Percentiles rank a stretch among this genome's conserved stretches.
These are phyloP conservation scores for Epichloe scottii DNA, from an alignment of 2,329 filamentous ascomycete genomes.

Conservation along the genomic window DNA sequence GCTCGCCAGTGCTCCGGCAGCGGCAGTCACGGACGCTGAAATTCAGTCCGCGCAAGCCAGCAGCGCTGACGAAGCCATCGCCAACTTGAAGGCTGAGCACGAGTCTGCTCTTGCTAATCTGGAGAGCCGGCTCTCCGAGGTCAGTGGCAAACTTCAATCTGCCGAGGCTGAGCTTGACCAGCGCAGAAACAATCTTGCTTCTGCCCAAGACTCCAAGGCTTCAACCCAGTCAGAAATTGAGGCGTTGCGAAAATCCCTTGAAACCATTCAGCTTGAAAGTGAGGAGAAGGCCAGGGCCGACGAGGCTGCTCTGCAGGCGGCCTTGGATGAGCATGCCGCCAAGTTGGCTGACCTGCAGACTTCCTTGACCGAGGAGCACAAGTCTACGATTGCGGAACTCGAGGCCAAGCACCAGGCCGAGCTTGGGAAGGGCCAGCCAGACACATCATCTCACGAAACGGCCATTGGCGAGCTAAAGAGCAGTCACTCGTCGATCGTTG, in stretches of 20 bases:
- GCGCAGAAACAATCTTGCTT: constrained; percentile 35
- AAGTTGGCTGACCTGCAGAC: constrained; percentile 39
- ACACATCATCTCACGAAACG: constrained; percentile 34
- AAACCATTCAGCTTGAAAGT: constrained; percentile 23
- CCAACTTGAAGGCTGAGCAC: constrained; percentile 37
- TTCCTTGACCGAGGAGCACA: constrained; percentile 37
- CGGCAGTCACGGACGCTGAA: constrained; percentile 23
- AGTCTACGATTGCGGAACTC: constrained; percentile 32
- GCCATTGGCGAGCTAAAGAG: constrained; percentile 37
- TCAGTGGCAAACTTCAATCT: constrained; percentile 35
- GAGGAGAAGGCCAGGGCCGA: constrained; percentile 22
- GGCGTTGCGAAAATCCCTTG: constrained; percentile 37
- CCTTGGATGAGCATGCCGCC: constrained; percentile 33
- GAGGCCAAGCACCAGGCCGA: constrained; percentile 41
- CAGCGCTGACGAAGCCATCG: constrained; percentile 28
- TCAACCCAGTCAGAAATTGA: constrained; percentile 35
- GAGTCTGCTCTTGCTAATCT: constrained; percentile 34
- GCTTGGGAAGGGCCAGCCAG: constrained; percentile 32
- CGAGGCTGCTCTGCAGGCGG: constrained; percentile 22
- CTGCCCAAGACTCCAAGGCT: constrained; percentile 37
- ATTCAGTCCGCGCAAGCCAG: constrained; percentile 27
- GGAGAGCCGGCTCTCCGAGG: constrained; percentile 34
- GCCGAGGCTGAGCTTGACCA: constrained; percentile 39
- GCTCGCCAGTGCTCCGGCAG: constrained; percentile 28
- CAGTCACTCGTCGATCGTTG: constrained; percentile 33